Evolutionary conservation across 495 filamentous ascomycete genomes (phyloP).

Genomic region (Neurospora sp.): DNA sequence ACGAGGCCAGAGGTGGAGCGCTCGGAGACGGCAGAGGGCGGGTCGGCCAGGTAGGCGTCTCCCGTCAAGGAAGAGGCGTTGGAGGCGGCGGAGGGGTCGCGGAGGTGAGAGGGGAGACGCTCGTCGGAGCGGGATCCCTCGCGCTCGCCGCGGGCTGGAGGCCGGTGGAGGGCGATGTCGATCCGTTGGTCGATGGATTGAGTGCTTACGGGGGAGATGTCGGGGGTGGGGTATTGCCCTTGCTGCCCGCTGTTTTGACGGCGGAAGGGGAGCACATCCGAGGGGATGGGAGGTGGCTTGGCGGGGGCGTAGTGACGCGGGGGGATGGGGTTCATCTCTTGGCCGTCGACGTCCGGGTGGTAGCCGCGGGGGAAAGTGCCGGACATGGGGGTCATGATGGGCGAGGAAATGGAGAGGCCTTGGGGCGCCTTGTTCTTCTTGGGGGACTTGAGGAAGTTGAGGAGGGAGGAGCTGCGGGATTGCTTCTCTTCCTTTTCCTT

Average conservation of each 20-base stretch:
- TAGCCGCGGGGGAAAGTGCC: slow-evolving; percentile 36
- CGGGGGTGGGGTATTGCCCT: slow-evolving; percentile 31
- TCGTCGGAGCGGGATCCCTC: background rate
- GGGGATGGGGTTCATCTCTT: slow-evolving; percentile 42
- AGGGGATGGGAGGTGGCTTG: slow-evolving; percentile 35
- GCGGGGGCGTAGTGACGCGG: slow-evolving; percentile 38
- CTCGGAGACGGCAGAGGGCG: slow-evolving; percentile 32
- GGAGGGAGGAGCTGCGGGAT: slow-evolving; percentile 40
- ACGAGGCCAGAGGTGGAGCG: slow-evolving; percentile 28
- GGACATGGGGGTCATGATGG: slow-evolving; percentile 46
- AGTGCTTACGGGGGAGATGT: slow-evolving; percentile 38
- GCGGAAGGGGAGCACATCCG: slow-evolving; percentile 32
- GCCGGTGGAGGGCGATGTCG: slow-evolving; percentile 21
- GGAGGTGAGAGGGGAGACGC: slow-evolving; percentile 17
- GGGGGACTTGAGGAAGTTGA: slow-evolving; percentile 44
- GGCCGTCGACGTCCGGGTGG: slow-evolving; percentile 17
- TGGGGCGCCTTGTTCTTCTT: slow-evolving; percentile 28
- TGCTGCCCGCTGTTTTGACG: slow-evolving; percentile 16
- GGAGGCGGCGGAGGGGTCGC: slow-evolving; percentile 23
- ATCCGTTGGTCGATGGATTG: slow-evolving; percentile 39
- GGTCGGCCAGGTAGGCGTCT: slow-evolving; percentile 19
- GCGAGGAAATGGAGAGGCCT: slow-evolving; percentile 42
- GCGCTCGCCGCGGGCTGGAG: slow-evolving; percentile 6
- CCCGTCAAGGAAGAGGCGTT: slow-evolving; percentile 2
- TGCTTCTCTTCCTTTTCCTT: slow-evolving; percentile 28